Percentiles rank a stretch among this genome's conserved stretches.
phyloP scores from a whole-genome alignment of 2,329 filamentous ascomycete species.

The Capronia epimyces region DNA sequence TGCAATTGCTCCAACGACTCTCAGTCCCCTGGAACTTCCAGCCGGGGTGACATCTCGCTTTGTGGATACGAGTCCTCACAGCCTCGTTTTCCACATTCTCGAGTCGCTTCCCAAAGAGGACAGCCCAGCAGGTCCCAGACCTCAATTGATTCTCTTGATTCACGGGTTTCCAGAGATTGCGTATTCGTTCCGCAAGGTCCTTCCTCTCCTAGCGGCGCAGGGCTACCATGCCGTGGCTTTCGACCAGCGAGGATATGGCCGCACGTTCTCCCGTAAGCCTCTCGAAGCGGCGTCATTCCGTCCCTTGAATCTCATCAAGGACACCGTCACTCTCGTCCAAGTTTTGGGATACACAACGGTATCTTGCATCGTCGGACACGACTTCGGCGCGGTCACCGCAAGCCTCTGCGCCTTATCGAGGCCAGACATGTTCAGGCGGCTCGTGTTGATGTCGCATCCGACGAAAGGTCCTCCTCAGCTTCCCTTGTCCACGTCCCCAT shows the following conservation, averaged over 20 bases:
- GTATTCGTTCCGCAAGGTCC: conserved; percentile 63
- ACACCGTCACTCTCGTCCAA: conserved; percentile 57
- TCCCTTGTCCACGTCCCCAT: conserved; percentile 43
- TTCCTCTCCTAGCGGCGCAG: conserved; percentile 52
- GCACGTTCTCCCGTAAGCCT: conserved; percentile 52
- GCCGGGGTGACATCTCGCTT: conserved; percentile 51
- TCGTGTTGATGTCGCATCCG: conserved; percentile 61
- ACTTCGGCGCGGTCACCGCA: conserved; percentile 59
- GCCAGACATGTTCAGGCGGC: conserved; percentile 59
- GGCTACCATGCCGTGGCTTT: conserved; percentile 63
- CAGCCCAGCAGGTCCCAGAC: conserved; percentile 12
- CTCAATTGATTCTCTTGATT: conserved; percentile 25
- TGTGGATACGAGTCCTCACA: conserved; percentile 50
- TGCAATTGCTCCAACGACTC: conserved; percentile 22
- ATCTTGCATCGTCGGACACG: conserved; percentile 59
- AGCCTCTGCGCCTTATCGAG: conserved; percentile 57
- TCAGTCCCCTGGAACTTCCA: conserved; percentile 51
- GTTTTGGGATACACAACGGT: conserved; percentile 56
- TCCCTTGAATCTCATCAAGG: conserved; percentile 55
- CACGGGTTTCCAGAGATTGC: conserved; percentile 62
- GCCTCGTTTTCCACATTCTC: conserved; percentile 54
- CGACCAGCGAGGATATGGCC: conserved; percentile 63
- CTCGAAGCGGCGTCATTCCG: conserved; percentile 42
- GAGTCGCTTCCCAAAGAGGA: conserved; percentile 22
- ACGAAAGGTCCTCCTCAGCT: conserved; percentile 51